Conservation (phyloP, 1,139 yeast genomes). For the Taphrina populina region DNA sequence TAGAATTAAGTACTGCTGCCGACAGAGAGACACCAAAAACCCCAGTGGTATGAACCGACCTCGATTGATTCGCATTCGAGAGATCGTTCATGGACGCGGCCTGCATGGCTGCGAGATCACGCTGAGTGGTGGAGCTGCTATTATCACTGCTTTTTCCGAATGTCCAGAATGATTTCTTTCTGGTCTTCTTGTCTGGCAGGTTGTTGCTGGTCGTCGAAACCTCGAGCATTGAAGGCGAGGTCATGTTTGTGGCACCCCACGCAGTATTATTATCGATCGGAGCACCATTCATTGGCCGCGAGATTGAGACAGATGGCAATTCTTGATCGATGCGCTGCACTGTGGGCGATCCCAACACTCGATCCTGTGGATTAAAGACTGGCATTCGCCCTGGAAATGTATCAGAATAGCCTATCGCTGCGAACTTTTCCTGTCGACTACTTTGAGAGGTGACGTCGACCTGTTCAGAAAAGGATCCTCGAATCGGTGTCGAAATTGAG, state of each 20-base stretch:
- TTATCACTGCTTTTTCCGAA: constrained; percentile 30
- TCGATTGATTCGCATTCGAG: background rate
- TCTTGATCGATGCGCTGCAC: background rate
- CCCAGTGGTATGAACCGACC: background rate
- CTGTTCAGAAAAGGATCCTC: background rate
- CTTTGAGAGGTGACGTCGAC: background rate
- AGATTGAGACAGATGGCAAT: background rate
- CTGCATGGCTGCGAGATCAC: background rate
- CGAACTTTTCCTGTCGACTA: background rate
- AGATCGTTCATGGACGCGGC: constrained; percentile 7
- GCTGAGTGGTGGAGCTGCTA: background rate
- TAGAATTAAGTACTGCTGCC: constrained; percentile 55
- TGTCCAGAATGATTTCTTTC: constrained; percentile 35
- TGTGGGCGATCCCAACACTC: background rate
- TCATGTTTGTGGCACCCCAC: constrained; percentile 20
- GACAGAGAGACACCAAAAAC: constrained; percentile 68
- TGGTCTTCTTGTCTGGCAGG: constrained; percentile 10
- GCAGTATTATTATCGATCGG: constrained; percentile 14
- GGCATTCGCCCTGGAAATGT: constrained; percentile 8
- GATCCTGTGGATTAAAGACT: background rate
- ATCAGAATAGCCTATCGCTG: constrained; percentile 10
- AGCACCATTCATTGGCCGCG: constrained; percentile 28
- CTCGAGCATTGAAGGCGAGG: constrained; percentile 8
- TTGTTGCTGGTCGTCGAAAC: background rate
- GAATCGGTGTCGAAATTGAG: background rate